Evolutionary conservation across 495 filamentous ascomycete genomes (phyloP), one percentile per base, ranked within the genome.

Genomic region (Copromyces sp.): DNA sequence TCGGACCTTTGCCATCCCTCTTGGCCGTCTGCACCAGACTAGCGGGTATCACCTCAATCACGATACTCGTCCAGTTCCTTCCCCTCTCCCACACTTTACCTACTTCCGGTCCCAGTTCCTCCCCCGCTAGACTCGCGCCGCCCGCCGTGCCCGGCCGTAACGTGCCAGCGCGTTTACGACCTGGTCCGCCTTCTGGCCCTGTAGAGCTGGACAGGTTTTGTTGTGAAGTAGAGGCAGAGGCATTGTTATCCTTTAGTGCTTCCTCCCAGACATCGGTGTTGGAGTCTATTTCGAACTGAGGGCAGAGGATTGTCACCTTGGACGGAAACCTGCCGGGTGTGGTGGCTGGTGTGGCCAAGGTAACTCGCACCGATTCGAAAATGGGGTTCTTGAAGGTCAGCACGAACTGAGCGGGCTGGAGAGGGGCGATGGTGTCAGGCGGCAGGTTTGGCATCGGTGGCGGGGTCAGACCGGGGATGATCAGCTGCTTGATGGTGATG

Each of bases 251-350:
- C 29, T 83, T 83, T 8, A 98, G 84, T 4, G 94, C 95, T 76
- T 98, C 95, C 75, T 98, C 95, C 91, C 95, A 97, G 32, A 94
- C 92, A 79, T 99, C 95, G 40, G 93, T 93, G 80, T 95, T 97
- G 59, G 96, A 92, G 72, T 95, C 95, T 69, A 99, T 90, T 38
- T 96, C 92, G 82, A 99, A 98, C 74, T 97, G 90, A 7, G 95
- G 95, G 77, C 94, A 98, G 12, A 98, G 86, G 45, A 99, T 92
- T 7, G 95, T 98, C 74, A 98, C 93, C 77, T 89, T 93, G 61
- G 89, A 90, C 0, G 88, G 85, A 72, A 93, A 91, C 20, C 86
- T 84, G 12, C 95, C 94, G 0, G 94, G 93, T 0, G 94, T 97
- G 11, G 86, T 86, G 24, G 89, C 84, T 1, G 95, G 93, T 0